Evolutionary conservation across 139 green algal species (phyloP).

Genomic region (Mesostigma viride): DNA sequence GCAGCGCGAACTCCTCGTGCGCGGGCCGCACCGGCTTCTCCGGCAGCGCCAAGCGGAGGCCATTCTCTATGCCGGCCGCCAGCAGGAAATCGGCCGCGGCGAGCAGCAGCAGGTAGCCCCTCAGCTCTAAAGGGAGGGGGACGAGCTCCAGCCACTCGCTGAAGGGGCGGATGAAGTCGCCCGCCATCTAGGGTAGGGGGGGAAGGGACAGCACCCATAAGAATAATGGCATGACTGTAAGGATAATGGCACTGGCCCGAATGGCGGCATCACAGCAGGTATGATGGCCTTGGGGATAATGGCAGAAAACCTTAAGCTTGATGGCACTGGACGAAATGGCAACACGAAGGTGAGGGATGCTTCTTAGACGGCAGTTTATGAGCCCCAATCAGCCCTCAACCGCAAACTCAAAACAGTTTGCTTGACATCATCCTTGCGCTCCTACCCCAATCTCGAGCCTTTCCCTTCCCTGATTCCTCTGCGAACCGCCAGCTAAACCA

Average conservation of each 20-base stretch:
- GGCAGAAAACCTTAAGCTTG: background rate
- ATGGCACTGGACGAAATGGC: background rate
- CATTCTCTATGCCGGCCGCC: background rate
- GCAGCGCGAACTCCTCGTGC: no score
- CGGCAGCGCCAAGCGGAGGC: background rate
- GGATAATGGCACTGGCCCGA: background rate
- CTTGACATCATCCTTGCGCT: no score
- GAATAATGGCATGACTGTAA: background rate
- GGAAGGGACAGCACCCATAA: slow-evolving; percentile 4
- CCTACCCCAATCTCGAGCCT: no score
- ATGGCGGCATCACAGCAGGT: background rate
- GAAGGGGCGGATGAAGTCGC: slow-evolving; percentile 15
- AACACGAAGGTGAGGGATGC: background rate
- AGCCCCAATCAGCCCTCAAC: no score
- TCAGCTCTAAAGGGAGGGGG: slow-evolving; percentile 14
- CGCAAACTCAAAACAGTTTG: no score
- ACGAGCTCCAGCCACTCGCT: slow-evolving; percentile 29
- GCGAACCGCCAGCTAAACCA: no score
- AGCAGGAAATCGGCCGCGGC: slow-evolving; percentile 16
- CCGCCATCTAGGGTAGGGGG: no score
- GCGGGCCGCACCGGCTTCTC: no score
- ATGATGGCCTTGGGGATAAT: background rate
- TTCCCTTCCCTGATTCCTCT: no score
- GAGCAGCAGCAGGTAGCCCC: slow-evolving; percentile 18
- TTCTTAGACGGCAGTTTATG: no score